These are phyloP conservation scores for Laetiporus sulphureus DNA, from an alignment of 1,284 basidiomycete genomes.

Conservation along the genomic window DNA sequence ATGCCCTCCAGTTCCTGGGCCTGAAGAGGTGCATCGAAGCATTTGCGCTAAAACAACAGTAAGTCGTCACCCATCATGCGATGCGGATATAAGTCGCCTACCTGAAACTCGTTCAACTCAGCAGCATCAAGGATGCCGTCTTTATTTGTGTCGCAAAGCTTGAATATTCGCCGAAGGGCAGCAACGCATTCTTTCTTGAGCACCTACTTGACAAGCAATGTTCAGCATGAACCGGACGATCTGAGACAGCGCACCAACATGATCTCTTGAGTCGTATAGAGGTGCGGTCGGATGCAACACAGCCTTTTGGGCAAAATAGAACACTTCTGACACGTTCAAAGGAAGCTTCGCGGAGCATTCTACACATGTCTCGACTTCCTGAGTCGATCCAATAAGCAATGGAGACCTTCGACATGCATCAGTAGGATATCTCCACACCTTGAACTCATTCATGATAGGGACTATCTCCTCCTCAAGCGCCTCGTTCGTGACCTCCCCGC, in stretches of 20 bases:
- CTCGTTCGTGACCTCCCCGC: slow-evolving; percentile 90
- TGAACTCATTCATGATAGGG: slow-evolving; percentile 97
- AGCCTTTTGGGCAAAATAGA: slow-evolving; percentile 98
- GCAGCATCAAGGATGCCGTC: slow-evolving; percentile 86
- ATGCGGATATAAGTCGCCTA: slow-evolving; percentile 25
- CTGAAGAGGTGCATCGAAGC: slow-evolving; percentile 92
- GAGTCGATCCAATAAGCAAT: slow-evolving; percentile 9
- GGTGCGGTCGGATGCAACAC: slow-evolving; percentile 97
- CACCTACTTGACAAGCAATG: slow-evolving; percentile 41
- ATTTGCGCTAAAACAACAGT: slow-evolving; percentile 63
- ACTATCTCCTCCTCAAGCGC: slow-evolving; percentile 91
- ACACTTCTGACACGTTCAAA: slow-evolving; percentile 95
- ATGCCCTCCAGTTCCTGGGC: slow-evolving; percentile 90
- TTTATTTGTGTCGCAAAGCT: slow-evolving; percentile 92
- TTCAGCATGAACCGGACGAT: slow-evolving; percentile 5
- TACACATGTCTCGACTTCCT: slow-evolving; percentile 98
- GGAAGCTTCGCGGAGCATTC: slow-evolving; percentile 91
- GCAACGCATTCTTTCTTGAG: slow-evolving; percentile 90
- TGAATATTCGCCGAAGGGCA: slow-evolving; percentile 92
- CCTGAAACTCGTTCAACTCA: slow-evolving; percentile 97
- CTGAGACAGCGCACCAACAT: slow-evolving; percentile 44
- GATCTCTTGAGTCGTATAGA: slow-evolving; percentile 93
- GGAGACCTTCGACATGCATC: slow-evolving; percentile 4
- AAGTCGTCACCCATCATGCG: slow-evolving; percentile 2
- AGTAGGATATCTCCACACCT: slow-evolving; percentile 42